Conservation (phyloP, 2,329 filamentous ascomycete genomes). For the Botryotinia narcissicola region DNA sequence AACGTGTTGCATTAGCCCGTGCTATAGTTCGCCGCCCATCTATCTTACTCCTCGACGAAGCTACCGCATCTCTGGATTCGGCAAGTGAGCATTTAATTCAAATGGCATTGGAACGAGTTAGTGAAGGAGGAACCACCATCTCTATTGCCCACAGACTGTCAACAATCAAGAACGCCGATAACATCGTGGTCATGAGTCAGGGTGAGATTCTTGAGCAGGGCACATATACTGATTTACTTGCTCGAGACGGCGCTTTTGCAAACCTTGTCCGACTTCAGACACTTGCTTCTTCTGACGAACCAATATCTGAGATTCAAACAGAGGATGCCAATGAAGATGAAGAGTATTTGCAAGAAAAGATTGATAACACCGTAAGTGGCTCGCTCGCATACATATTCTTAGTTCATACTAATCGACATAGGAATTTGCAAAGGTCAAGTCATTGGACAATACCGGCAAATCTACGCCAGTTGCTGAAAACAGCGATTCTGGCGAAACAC, state of each 20-base stretch:
- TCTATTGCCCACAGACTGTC: constrained; percentile 90
- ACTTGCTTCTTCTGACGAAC: background rate
- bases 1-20: constrained; percentile 60
- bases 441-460: background rate
- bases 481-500: background rate
- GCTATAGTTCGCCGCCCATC: constrained; percentile 50
- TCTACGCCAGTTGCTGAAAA: background rate
- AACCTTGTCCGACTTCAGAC: constrained; percentile 25
- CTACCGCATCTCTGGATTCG: constrained; percentile 68
- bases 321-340: background rate
- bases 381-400: background rate
- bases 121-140: constrained; percentile 80
- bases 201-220: constrained; percentile 75
- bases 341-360: constrained; percentile 8
- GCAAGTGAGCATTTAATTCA: constrained; percentile 91
- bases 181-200: constrained; percentile 75
- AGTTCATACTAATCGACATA: background rate
- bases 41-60: constrained; percentile 60
- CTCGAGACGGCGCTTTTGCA: constrained; percentile 48
- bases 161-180: constrained; percentile 86
- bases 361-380: background rate
- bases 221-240: constrained; percentile 68
- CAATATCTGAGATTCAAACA: background rate
- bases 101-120: constrained; percentile 76
- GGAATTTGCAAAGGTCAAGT: constrained; percentile 6